These are phyloP conservation scores for Ascochyta fabae DNA, from an alignment of 2,329 filamentous ascomycete species.

Conservation along the genomic window DNA sequence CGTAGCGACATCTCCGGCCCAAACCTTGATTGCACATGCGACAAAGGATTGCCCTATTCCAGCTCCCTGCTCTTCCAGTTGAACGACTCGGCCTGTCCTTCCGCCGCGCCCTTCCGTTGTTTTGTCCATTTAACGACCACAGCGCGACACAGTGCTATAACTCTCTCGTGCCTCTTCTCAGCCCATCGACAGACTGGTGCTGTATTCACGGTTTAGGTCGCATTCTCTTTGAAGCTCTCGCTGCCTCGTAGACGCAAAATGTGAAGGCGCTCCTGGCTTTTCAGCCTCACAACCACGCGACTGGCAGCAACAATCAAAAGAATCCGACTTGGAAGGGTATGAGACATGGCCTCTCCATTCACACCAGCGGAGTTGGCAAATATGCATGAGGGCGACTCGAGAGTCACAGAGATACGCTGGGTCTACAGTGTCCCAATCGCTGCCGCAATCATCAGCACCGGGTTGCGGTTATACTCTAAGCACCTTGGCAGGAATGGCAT, in stretches of 20 bases:
- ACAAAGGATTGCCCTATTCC: slow-evolving; percentile 1
- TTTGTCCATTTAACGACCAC: slow-evolving; percentile 6
- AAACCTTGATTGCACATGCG: slow-evolving; percentile 6
- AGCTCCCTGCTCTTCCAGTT: slow-evolving; percentile 7
- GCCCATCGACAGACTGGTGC: not conserved
- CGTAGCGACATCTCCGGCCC: not conserved
- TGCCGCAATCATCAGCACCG: slow-evolving; percentile 33
- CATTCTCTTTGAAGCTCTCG: not conserved
- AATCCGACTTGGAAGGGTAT: not conserved
- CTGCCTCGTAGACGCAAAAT: slow-evolving; percentile 3
- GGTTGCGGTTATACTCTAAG: slow-evolving; percentile 40
- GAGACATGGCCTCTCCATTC: slow-evolving; percentile 33
- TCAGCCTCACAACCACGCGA: slow-evolving; percentile 18
- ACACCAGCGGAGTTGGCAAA: slow-evolving; percentile 37
- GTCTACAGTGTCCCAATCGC: slow-evolving; percentile 42
- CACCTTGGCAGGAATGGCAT: slow-evolving; percentile 40
- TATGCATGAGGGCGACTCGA: slow-evolving; percentile 37
- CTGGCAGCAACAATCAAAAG: not conserved
- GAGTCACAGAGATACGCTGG: slow-evolving; percentile 40
- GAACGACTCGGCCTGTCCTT: not conserved
- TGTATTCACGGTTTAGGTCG: not conserved
- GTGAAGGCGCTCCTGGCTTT: slow-evolving; percentile 9
- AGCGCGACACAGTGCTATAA: slow-evolving; percentile 9
- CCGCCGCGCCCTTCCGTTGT: slow-evolving; percentile 8
- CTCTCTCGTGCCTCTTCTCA: not conserved